Percentiles rank a stretch among this genome's conserved stretches.
Conservation (phyloP, 768 basidiomycete species). For the Gelatoporia subvermispora region DNA sequence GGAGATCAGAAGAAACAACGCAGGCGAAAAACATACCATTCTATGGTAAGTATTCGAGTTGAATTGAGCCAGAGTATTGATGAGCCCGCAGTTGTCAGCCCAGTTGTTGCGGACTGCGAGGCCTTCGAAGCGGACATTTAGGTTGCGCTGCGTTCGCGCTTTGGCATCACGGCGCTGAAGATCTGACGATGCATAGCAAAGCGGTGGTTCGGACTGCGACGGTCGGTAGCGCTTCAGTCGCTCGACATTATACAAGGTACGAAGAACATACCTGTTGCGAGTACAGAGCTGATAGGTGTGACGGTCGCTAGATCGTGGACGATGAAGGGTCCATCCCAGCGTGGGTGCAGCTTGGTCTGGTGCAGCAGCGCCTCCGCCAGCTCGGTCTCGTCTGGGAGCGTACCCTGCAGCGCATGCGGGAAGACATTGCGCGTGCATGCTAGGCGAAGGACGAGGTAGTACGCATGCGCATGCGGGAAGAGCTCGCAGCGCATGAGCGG, state of each 20-base stretch:
- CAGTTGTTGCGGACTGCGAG: too few relatives aligned
- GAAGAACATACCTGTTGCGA: conserved; percentile 2
- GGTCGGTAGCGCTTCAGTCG: conserved; percentile 4
- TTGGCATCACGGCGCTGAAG: conserved; percentile 3
- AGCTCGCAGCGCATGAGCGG: conserved; percentile 19
- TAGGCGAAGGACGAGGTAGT: conserved; percentile 19
- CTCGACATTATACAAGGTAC: conserved; percentile 7
- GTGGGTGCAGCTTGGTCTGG: conserved; percentile 27
- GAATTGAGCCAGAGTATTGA: too few relatives aligned
- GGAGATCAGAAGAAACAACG: too few relatives aligned
- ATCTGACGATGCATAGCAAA: conserved; percentile 3
- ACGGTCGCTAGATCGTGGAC: conserved; percentile 8
- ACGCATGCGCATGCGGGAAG: conserved; percentile 11
- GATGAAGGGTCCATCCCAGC: conserved; percentile 20
- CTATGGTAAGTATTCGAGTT: too few relatives aligned
- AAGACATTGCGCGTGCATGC: conserved; percentile 19
- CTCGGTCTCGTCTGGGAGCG: conserved; percentile 26
- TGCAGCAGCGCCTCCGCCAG: conserved; percentile 20
- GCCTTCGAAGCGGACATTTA: too few relatives aligned
- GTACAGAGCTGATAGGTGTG: conserved; percentile 21
- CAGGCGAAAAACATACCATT: too few relatives aligned
- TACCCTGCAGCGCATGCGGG: conserved; percentile 12
- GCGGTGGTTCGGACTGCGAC: background rate
- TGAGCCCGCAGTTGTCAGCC: too few relatives aligned
- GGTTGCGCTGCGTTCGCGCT: conserved; percentile 1